Percentiles rank a stretch among this genome's conserved stretches.
Conservation (phyloP, 306 rosid species). For the Vigna angularis region DNA sequence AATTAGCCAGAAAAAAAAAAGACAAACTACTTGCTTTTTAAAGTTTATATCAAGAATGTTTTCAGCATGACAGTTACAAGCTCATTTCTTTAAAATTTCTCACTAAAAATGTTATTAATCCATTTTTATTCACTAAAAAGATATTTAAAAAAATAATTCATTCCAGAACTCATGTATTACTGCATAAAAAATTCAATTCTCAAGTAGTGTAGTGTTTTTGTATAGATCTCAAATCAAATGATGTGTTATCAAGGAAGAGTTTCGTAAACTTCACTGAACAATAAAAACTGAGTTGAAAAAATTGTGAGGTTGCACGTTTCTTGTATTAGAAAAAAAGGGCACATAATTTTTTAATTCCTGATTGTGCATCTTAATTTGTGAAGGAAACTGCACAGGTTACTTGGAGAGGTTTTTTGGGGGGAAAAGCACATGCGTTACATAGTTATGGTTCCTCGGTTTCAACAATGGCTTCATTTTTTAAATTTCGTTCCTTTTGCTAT, state of each 20-base stretch:
- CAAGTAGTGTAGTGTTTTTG: too few relatives aligned
- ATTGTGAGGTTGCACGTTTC: conserved; percentile 5
- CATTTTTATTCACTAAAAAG: too few relatives aligned
- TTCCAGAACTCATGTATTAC: too few relatives aligned
- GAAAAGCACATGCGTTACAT: conserved; percentile 55
- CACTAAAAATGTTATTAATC: too few relatives aligned
- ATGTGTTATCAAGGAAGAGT: not conserved
- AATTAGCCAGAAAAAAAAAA: too few relatives aligned
- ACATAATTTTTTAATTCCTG: conserved; percentile 6
- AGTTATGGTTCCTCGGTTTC: conserved; percentile 45
- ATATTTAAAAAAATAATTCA: too few relatives aligned
- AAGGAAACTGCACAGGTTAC: conserved; percentile 48
- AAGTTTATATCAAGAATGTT: too few relatives aligned
- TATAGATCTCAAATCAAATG: too few relatives aligned
- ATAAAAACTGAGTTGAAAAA: not conserved
- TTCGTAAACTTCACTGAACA: not conserved
- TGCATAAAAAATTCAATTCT: too few relatives aligned
- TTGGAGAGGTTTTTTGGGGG: conserved; percentile 55
- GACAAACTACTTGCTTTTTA: too few relatives aligned
- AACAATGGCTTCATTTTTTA: conserved; percentile 37
- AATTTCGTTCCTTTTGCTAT: conserved; percentile 17
- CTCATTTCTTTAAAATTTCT: too few relatives aligned
- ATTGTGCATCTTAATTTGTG: conserved; percentile 41
- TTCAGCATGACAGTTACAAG: too few relatives aligned
- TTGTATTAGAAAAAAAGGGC: conserved; percentile 35